A percentile compares a stretch with the other conserved stretches of the same genome.
phyloP scores from a whole-genome alignment of 768 basidiomycete genomes.

The Kwoniella mangroviensis region DNA sequence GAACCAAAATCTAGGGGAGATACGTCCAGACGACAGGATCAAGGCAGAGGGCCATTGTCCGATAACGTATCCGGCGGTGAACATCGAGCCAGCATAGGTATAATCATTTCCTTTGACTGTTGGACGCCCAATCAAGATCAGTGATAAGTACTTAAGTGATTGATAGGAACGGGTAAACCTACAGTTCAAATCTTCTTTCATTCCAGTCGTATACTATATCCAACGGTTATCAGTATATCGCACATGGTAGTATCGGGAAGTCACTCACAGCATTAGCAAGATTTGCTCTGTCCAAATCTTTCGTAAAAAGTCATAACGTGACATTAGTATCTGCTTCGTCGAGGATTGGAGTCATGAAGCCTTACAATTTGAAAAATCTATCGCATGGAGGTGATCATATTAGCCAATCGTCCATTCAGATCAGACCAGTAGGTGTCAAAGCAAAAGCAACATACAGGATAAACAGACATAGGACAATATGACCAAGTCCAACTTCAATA shows the following conservation, averaged over 20 bases:
- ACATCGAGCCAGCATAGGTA: constrained; percentile 28
- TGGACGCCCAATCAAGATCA: no score
- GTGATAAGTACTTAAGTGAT: no score
- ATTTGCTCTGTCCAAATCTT: constrained; percentile 39
- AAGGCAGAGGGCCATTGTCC: constrained; percentile 35
- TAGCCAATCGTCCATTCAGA: not conserved
- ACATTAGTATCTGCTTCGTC: not conserved
- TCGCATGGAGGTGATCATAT: not conserved
- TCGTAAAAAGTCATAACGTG: no score
- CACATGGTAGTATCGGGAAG: no score
- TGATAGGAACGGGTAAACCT: constrained; percentile 3
- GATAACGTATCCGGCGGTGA: constrained; percentile 31
- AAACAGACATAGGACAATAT: constrained; percentile 42
- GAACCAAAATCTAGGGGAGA: constrained; percentile 33
- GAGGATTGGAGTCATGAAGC: not conserved
- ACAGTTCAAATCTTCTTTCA: constrained; percentile 35
- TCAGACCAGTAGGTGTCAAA: not conserved
- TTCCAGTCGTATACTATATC: constrained; percentile 39
- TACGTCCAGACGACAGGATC: constrained; percentile 31
- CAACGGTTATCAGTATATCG: no score
- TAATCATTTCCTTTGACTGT: constrained; percentile 39
- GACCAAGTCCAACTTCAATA: constrained; percentile 34
- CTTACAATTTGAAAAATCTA: constrained; percentile 34
- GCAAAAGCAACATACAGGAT: constrained; percentile 24
- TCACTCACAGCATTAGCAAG: constrained; percentile 39